These are phyloP conservation scores for Colletotrichum eremochloae DNA, from an alignment of 2,329 filamentous ascomycete species.

Conservation along the genomic window DNA sequence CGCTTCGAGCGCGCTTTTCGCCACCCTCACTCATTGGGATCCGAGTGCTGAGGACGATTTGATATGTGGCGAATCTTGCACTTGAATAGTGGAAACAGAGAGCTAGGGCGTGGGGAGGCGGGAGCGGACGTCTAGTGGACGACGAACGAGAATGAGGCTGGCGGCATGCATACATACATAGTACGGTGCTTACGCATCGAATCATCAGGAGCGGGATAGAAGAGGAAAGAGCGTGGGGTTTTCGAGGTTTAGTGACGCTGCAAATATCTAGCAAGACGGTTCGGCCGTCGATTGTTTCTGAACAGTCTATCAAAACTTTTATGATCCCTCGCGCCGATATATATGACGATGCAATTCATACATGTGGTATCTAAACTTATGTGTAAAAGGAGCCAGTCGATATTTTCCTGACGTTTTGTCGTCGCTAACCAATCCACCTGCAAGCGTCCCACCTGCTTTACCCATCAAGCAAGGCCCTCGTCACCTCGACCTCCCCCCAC, in stretches of 20 bases:
- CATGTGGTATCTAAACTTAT: constrained; percentile 37
- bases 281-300: constrained; percentile 12
- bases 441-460: not conserved
- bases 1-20: constrained; percentile 28
- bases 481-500: not conserved
- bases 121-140: constrained; percentile 6
- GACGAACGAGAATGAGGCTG: constrained; percentile 22
- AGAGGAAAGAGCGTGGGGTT: not conserved
- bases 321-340: not conserved
- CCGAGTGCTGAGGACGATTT: constrained; percentile 26
- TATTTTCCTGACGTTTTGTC: not conserved
- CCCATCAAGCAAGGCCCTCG: not conserved
- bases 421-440: not conserved
- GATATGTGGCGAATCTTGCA: constrained; percentile 28
- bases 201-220: not conserved
- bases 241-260: constrained; percentile 22
- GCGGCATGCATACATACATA: constrained; percentile 27
- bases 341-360: not conserved
- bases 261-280: constrained; percentile 27
- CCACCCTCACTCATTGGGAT: constrained; percentile 21
- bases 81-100: constrained; percentile 5
- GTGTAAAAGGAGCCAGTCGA: not conserved
- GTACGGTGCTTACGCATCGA: not conserved
- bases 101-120: not conserved
- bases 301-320: constrained; percentile 16